Conservation (phyloP, 2,329 filamentous ascomycete species). For the Ceratocystis variospora region DNA sequence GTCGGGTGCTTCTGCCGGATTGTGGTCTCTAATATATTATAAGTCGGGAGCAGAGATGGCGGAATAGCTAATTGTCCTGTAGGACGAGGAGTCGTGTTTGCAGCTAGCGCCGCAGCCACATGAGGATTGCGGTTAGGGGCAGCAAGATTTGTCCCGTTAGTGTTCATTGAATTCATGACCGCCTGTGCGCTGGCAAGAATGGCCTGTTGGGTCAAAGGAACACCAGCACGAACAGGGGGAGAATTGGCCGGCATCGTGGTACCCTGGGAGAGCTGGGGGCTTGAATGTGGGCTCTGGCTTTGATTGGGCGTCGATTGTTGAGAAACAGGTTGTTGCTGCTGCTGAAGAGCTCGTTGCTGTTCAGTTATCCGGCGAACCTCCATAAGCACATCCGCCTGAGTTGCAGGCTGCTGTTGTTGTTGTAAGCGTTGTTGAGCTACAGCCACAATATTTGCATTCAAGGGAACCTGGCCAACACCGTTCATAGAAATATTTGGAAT, state of each 20-base stretch:
- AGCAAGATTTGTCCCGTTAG: slow-evolving; percentile 16
- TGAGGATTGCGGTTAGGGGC: slow-evolving; percentile 16
- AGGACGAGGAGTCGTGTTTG: slow-evolving; percentile 20
- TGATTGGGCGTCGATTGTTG: slow-evolving; percentile 23
- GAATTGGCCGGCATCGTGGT: slow-evolving; percentile 29
- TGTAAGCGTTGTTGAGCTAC: slow-evolving; percentile 31
- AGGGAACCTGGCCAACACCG: slow-evolving; percentile 54
- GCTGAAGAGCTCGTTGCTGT: slow-evolving; percentile 43
- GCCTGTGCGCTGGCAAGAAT: slow-evolving; percentile 12
- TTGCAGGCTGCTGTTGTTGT: slow-evolving; percentile 34
- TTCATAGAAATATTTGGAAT: slow-evolving; percentile 42
- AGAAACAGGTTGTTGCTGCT: slow-evolving; percentile 30
- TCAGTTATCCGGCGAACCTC: slow-evolving; percentile 55
- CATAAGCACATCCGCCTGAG: slow-evolving; percentile 44
- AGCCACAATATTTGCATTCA: slow-evolving; percentile 35
- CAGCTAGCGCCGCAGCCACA: slow-evolving; percentile 4
- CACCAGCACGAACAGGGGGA: slow-evolving; percentile 12
- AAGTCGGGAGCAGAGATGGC: slow-evolving; percentile 12
- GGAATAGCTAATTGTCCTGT: slow-evolving; percentile 16
- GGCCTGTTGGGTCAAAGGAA: slow-evolving; percentile 16
- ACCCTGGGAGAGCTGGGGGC: slow-evolving; percentile 31
- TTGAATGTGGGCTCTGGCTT: slow-evolving; percentile 26
- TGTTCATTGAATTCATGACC: slow-evolving; percentile 15
- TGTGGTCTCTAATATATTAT: slow-evolving; percentile 39
- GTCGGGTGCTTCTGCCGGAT: slow-evolving; percentile 40